Base-by-base conservation (phyloP, 2,329 filamentous ascomycete species). In the Paecilomyces sp. region DNA sequence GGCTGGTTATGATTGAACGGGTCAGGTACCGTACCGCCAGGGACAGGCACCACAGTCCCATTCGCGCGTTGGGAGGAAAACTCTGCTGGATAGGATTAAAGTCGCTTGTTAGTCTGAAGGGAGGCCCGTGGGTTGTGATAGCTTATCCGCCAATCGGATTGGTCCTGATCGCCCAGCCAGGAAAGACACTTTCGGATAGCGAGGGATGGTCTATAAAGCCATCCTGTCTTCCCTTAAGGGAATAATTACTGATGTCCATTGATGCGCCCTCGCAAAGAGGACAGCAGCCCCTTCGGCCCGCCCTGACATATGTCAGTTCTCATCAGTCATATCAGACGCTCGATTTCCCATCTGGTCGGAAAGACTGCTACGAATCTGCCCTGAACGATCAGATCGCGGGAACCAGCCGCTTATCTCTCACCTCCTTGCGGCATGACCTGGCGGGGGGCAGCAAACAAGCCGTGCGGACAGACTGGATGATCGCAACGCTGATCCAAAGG, bases 111-210 rank as follows among this genome's bases (percentile, higher is more conserved):
- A 25, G 22, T 25, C 51, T 25, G 24, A 6, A 25, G 51, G 51
- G 8, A 15, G 18, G 18, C 11, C 15, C 11, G 18, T 52, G 12
- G 50, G 50, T 24, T 30, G 51, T 30, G 51, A 30, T 56, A 41
- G 55, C 55, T 50, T 56, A 56, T 56, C 55, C 34, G 22, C 55
- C 55, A 56, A 56, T 56, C 30, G 33, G 51, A 53, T 47, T n/a
- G 13, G n/a, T 83, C 8, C 76, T 85, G 41, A 47, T 3, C 41
- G 18, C 36, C 36, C 13, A 18, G 36, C 13, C 36, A 18, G 41
- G n/a, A n/a, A 41, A 22, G 41, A 4, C n/a, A 18, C 41, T n/a
- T n/a, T 18, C 13, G 41, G 41, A 47, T 47, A 47, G 41, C 41
- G 41, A 47, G 41, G 41, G 41, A 47, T 18, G 18, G 18, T 47